Conservation (phyloP, 768 basidiomycete genomes). For the Tylopilus plumbeoviolaceoides region DNA sequence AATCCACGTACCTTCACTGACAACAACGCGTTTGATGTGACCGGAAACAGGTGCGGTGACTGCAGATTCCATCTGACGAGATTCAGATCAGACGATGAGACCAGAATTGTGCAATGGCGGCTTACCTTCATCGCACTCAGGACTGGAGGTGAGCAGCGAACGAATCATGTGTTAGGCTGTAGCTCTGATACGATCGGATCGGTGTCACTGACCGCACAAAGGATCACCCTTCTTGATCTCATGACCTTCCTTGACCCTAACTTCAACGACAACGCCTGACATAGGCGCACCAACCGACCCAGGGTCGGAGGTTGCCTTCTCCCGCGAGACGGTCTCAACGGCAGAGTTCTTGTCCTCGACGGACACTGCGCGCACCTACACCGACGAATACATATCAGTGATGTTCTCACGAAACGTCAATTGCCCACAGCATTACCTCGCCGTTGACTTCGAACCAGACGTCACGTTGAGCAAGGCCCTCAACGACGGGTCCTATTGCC, state of each 20-base stretch:
- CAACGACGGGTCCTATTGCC: constrained; percentile 91
- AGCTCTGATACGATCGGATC: constrained; percentile 1
- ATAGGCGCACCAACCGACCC: constrained; percentile 97
- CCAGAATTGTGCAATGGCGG: constrained; percentile 4
- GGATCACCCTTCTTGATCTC: constrained; percentile 99
- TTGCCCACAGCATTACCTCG: constrained; percentile 51
- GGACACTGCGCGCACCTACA: constrained; percentile 85
- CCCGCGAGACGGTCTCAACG: constrained; percentile 89
- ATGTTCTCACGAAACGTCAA: constrained; percentile 10
- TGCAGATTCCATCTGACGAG: constrained; percentile 88
- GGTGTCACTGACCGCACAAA: constrained; percentile 64
- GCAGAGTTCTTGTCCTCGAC: constrained; percentile 98
- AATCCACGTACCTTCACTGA: constrained; percentile 66
- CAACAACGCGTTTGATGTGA: constrained; percentile 89
- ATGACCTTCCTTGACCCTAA: constrained; percentile 95
- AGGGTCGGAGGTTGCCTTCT: constrained; percentile 90
- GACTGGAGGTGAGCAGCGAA: constrained; percentile 42
- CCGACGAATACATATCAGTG: constrained; percentile 12
- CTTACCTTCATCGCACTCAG: constrained; percentile 95
- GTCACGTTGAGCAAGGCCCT: constrained; percentile 88
- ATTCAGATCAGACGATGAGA: constrained; percentile 14
- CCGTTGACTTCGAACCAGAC: constrained; percentile 99
- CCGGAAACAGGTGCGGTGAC: constrained; percentile 97
- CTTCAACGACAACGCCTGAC: constrained; percentile 98
- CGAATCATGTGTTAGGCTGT: constrained; percentile 8